phyloP scores from a whole-genome alignment of 2,329 filamentous ascomycete species.

The Fusarium coffeatum region DNA sequence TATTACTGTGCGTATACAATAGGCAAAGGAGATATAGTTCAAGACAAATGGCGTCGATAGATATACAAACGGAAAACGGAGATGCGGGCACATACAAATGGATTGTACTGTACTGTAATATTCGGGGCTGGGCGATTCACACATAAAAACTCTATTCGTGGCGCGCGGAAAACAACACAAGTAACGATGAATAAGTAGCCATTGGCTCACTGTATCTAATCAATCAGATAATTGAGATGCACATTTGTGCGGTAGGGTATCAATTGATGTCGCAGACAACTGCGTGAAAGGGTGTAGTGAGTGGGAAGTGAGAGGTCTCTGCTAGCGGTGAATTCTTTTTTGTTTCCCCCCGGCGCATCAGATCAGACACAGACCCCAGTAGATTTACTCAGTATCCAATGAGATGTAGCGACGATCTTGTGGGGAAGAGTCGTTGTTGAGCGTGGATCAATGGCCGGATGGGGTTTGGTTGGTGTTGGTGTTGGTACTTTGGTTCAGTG shows the following conservation, averaged over 20 bases:
- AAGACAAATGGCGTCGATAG: background rate
- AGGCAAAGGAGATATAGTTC: background rate
- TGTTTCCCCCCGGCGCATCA: background rate
- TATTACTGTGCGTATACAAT: slow-evolving; percentile 6
- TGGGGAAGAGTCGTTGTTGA: slow-evolving; percentile 30
- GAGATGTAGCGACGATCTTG: slow-evolving; percentile 11
- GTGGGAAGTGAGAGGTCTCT: slow-evolving; percentile 3
- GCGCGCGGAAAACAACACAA: slow-evolving; percentile 8
- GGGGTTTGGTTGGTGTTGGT: slow-evolving; percentile 34
- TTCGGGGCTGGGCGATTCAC: slow-evolving; percentile 23
- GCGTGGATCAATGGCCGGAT: slow-evolving; percentile 36
- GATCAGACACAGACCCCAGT: slow-evolving; percentile 16
- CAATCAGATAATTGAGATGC: slow-evolving; percentile 3
- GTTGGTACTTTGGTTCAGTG: slow-evolving; percentile 17
- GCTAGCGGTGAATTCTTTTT: slow-evolving; percentile 35
- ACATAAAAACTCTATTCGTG: slow-evolving; percentile 26
- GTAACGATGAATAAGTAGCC: slow-evolving; percentile 7
- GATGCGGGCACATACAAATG: slow-evolving; percentile 18
- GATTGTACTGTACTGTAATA: slow-evolving; percentile 14
- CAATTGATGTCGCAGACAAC: slow-evolving; percentile 12
- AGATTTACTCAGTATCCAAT: slow-evolving; percentile 27
- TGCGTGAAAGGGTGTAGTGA: slow-evolving; percentile 4
- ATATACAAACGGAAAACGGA: slow-evolving; percentile 5
- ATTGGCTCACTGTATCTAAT: slow-evolving; percentile 20
- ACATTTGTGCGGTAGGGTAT: slow-evolving; percentile 1